Base-by-base conservation (phyloP, 805 yeast genomes). In the Wickerhamiella qilinensis region DNA sequence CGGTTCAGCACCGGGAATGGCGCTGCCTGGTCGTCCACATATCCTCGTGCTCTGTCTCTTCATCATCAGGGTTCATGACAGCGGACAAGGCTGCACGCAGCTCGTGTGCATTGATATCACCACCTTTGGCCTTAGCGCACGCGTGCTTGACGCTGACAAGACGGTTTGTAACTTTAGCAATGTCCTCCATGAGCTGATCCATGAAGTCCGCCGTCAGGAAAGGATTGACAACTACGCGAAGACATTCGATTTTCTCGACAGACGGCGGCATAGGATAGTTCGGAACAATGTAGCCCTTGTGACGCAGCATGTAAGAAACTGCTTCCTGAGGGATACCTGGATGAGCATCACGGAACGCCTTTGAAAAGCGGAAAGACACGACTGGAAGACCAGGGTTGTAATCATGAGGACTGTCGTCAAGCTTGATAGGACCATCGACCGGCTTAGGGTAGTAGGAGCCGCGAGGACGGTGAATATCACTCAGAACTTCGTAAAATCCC, bases 301-400 rank as follows among this genome's bases (percentile, higher is more conserved):
- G 72, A 56, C 95, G 71, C 50, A 85, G 63, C 56, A 84, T 54
- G 12, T 75, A 64, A 1, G 94, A 77, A 20, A 85, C 57, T 42
- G 81, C 65, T 15, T 77, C 67, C 58, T 86, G 95, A 8, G 93
- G 94, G 40, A 85, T 70, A 56, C 75, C 83, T 3, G 94, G 91
- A 55, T 75, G 81, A 31, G 66, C 54, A 32, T 67, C 53, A 31
- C 59, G 54, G 55, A 85, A 71, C 29, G 64, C 63, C 37, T 73
- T 63, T 2, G 81, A 68, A 48, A 85, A 71, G 53, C 73, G 73
- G 68, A 84, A 85, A 0, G 95, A 79, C 32, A 84, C 94, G 25
- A 85, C 91, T 2, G 96, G 96, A 43, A 85, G 68, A 2, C 94
- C 94, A 1, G 80, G 75, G 50, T 71, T 68, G 62, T 62, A 84